These are phyloP conservation scores for Biscutella laevigata DNA, from an alignment of 441 rosid genomes.

Conservation along the genomic window DNA sequence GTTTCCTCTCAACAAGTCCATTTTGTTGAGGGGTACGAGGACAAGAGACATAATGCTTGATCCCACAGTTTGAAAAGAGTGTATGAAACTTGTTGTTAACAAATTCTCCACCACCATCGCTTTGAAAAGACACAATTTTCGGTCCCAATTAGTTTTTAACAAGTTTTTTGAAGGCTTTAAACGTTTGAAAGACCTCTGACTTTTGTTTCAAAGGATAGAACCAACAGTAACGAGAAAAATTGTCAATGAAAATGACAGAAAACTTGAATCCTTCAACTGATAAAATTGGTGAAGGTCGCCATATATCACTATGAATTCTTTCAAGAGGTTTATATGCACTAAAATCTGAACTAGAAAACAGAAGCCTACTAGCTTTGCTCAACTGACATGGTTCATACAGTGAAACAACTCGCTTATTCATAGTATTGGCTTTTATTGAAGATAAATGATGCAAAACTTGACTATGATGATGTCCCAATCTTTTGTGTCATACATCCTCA, in stretches of 20 bases:
- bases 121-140: no score
- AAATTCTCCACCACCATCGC: neutral
- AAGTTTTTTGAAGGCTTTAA: no score
- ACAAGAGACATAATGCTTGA: neutral
- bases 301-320: neutral
- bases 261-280: neutral
- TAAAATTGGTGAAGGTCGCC: neutral
- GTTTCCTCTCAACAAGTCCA: neutral
- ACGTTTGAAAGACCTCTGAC: no score
- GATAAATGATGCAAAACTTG: neutral
- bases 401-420: rapidly evolving
- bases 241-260: neutral
- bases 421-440: neutral
- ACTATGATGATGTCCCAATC: neutral
- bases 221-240: no score
- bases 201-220: no score
- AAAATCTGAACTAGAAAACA: neutral
- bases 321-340: neutral
- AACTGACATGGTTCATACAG: neutral
- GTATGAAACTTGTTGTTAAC: no score
- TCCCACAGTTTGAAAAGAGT: no score
- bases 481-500: neutral
- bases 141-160: no score
- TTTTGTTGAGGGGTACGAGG: neutral
- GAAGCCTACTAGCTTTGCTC: neutral